phyloP scores from a whole-genome alignment of 768 basidiomycete species.

The Calocera viscosa region DNA sequence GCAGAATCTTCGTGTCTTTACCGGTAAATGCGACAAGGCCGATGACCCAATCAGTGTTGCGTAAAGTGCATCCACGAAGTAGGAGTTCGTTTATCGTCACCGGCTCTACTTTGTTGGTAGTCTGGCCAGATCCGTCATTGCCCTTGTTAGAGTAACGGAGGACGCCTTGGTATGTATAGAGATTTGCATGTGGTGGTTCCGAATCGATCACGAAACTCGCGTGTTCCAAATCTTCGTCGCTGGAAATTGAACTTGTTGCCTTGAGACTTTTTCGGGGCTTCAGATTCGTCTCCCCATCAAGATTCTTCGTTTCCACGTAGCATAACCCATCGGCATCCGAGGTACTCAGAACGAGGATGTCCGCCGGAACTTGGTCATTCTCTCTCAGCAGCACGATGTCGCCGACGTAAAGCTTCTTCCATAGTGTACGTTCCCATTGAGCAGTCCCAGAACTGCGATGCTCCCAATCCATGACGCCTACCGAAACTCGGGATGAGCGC shows the following conservation, averaged over 20 bases:
- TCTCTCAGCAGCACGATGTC: conserved; percentile 82
- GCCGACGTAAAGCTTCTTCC: conserved; percentile 99
- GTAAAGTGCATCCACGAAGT: conserved; percentile 76
- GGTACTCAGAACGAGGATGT: conserved; percentile 83
- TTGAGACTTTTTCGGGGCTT: conserved; percentile 70
- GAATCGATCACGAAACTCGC: conserved; percentile 81
- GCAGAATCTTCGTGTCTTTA: conserved; percentile 76
- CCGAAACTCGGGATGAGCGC: conserved; percentile 35
- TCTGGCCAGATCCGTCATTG: conserved; percentile 44
- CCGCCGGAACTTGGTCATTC: conserved; percentile 93
- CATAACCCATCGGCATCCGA: conserved; percentile 86
- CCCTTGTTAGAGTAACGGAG: conserved; percentile 50
- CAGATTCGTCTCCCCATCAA: conserved; percentile 95
- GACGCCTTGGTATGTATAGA: conserved; percentile 83
- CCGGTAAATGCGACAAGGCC: conserved; percentile 92
- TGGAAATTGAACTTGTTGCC: conserved; percentile 59
- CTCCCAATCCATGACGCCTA: conserved; percentile 73
- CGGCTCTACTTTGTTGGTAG: conserved; percentile 26
- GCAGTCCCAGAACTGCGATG: conserved; percentile 57
- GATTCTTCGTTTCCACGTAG: conserved; percentile 94
- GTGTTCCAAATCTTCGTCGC: conserved; percentile 84
- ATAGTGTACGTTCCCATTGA: conserved; percentile 87
- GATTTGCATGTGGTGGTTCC: conserved; percentile 84
- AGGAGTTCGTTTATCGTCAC: conserved; percentile 85
- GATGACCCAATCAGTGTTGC: conserved; percentile 87